Evolutionary conservation across 257 asterid species (phyloP).

Genomic region (Nicotiana tabacum): DNA sequence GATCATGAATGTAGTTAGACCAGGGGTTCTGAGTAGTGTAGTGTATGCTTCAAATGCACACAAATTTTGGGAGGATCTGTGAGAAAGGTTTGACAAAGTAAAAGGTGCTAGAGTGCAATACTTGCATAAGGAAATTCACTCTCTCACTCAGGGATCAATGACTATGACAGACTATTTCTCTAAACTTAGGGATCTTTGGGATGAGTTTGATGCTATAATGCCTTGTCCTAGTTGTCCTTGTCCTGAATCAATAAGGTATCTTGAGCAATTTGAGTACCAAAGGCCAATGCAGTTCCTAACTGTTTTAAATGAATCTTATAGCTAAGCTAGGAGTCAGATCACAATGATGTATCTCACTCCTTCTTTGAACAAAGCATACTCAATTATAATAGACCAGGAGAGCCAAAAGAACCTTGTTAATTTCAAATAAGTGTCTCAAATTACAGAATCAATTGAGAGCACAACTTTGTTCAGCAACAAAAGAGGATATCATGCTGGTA

Average conservation of each 20-base stretch:
- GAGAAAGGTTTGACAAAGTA: neutral
- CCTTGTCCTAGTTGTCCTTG: neutral
- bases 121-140: neutral
- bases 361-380: neutral
- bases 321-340: neutral
- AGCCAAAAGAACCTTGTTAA: too few species aligned
- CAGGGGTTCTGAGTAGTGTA: neutral
- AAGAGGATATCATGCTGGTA: too few species aligned
- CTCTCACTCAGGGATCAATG: accelerated
- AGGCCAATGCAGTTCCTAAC: neutral
- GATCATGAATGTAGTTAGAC: neutral
- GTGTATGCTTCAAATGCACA: neutral
- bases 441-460: too few species aligned
- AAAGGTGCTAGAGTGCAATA: neutral
- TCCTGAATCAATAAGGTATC: neutral
- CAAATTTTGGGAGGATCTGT: neutral
- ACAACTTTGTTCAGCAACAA: too few species aligned
- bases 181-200: neutral
- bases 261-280: neutral
- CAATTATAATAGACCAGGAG: neutral
- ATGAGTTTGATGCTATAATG: too few species aligned
- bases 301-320: neutral
- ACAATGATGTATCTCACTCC: neutral
- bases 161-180: neutral
- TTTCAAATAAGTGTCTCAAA: too few species aligned